These are phyloP conservation scores for Schizochytrium sp. DNA, from an alignment of 108 stramenopile species.

Conservation along the genomic window DNA sequence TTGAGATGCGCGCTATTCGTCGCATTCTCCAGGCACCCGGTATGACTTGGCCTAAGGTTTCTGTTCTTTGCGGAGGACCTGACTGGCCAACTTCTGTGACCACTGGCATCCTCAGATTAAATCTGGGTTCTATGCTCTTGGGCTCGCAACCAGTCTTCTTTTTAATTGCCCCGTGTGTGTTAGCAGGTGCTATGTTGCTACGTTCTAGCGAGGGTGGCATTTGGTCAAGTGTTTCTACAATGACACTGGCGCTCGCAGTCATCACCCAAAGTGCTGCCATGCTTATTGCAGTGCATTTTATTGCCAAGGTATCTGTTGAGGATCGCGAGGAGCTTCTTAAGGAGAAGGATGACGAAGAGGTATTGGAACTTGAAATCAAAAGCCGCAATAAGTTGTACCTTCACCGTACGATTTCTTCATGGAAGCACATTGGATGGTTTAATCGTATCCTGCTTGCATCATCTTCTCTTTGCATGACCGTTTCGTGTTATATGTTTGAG, in stretches of 20 bases:
- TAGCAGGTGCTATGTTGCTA: conserved; percentile 76
- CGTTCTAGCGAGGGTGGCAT: conserved; percentile 67
- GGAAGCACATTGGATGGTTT: background rate
- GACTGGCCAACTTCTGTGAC: conserved; percentile 79
- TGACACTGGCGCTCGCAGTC: conserved; percentile 72
- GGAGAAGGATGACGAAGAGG: conserved; percentile 69
- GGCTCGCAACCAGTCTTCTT: conserved; percentile 78
- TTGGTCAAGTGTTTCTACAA: conserved; percentile 68
- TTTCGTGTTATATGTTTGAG: conserved; percentile 49
- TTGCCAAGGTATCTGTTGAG: conserved; percentile 76
- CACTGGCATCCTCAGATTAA: conserved; percentile 78
- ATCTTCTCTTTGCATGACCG: conserved; percentile 2
- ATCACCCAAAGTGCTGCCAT: conserved; percentile 71
- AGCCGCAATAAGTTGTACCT: background rate
- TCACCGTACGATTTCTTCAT: background rate
- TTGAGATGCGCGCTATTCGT: conserved; percentile 72
- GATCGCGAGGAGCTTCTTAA: conserved; percentile 75
- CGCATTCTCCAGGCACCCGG: conserved; percentile 72
- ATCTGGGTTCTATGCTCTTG: conserved; percentile 75
- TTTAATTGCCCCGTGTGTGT: conserved; percentile 76
- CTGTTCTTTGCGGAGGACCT: conserved; percentile 79
- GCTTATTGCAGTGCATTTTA: conserved; percentile 77
- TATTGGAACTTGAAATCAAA: conserved; percentile 62
- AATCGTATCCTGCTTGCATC: background rate
- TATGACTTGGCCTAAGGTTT: conserved; percentile 74